Evolutionary conservation across 768 basidiomycete species (phyloP).

Genomic region (Panellus pusillus): DNA sequence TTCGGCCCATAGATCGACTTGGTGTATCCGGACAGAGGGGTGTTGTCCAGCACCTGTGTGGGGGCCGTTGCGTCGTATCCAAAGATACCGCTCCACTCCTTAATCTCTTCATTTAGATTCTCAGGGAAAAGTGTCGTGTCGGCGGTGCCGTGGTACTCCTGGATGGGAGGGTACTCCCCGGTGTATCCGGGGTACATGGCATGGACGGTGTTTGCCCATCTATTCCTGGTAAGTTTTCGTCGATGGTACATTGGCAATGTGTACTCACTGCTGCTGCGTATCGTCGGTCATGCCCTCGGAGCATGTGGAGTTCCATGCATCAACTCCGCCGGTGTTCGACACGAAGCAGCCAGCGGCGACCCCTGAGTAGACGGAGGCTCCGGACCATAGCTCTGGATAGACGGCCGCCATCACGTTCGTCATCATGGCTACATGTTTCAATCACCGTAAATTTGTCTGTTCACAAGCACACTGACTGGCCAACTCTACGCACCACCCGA

Average conservation of each 20-base stretch:
- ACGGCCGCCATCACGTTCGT: conserved; percentile 54
- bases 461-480: not conserved
- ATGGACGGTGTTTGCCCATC: conserved; percentile 34
- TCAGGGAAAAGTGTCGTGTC: conserved; percentile 51
- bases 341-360: conserved; percentile 55
- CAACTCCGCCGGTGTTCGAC: conserved; percentile 33
- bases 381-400: conserved; percentile 54
- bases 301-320: conserved; percentile 50
- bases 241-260: no score
- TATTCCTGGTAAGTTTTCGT: no score
- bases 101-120: conserved; percentile 51
- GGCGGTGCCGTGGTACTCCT: conserved; percentile 54
- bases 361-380: conserved; percentile 49
- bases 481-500: conserved; percentile 37
- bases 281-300: conserved; percentile 41
- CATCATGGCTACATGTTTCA: conserved; percentile 47
- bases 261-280: conserved; percentile 25
- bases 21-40: conserved; percentile 46
- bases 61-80: conserved; percentile 40
- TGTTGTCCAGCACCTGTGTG: conserved; percentile 33
- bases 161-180: conserved; percentile 50
- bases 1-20: conserved; percentile 49
- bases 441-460: not conserved
- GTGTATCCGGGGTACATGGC: conserved; percentile 54
- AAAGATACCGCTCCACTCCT: conserved; percentile 58